Evolutionary conservation across 345 rosid species (phyloP).

Genomic region (Theobroma cacao): DNA sequence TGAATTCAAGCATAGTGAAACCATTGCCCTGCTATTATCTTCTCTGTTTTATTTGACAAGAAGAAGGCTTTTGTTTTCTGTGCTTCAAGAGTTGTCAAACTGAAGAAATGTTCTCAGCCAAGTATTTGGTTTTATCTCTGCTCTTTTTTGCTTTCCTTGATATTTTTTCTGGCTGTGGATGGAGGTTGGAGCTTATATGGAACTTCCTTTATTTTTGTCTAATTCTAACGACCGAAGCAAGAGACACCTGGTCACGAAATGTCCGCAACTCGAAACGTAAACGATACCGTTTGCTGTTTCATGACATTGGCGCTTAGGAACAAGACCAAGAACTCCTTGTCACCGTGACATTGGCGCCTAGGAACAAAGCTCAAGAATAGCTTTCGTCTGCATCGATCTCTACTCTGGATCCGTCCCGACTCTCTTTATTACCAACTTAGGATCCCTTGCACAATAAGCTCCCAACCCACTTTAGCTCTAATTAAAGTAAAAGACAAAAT

Average conservation of each 20-base stretch:
- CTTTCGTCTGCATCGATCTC: neutral
- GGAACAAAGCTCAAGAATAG: neutral
- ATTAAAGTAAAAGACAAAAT: too few relatives aligned
- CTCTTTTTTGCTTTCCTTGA: neutral
- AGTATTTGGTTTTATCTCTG: neutral
- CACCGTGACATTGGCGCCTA: neutral
- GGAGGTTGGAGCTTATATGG: neutral
- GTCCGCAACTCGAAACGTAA: neutral
- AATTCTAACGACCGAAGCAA: neutral
- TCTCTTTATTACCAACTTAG: too few relatives aligned
- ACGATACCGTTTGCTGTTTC: neutral
- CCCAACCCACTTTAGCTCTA: too few relatives aligned
- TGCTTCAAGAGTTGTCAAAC: neutral
- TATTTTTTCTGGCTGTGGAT: slow-evolving; percentile 16
- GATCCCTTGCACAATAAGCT: too few relatives aligned
- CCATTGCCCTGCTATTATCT: slow-evolving; percentile 38
- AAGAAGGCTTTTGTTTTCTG: neutral
- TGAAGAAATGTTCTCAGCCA: slow-evolving; percentile 14
- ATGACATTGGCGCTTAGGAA: neutral
- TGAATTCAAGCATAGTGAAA: slow-evolving; percentile 62
- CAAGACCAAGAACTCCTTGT: neutral
- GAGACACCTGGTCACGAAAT: neutral
- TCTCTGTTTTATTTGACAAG: slow-evolving; percentile 23
- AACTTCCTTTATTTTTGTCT: neutral
- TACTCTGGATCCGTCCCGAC: too few relatives aligned